These are phyloP conservation scores for Colletotrichum sp. DNA, from an alignment of 2,329 filamentous ascomycete species.

Conservation along the genomic window DNA sequence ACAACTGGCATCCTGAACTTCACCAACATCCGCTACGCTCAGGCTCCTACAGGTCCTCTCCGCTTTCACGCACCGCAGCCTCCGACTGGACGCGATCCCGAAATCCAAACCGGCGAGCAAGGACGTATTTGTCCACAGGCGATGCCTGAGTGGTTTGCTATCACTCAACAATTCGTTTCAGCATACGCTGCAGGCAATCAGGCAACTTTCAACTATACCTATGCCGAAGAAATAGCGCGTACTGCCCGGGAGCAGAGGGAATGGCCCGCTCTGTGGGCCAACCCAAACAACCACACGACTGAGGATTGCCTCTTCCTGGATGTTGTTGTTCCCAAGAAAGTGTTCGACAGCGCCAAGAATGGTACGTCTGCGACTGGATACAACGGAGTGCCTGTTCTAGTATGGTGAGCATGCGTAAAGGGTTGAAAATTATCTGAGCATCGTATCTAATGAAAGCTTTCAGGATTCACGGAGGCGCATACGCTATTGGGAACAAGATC, in stretches of 20 bases:
- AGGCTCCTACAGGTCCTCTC: conserved; percentile 67
- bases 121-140: background rate
- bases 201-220: background rate
- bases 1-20: conserved; percentile 23
- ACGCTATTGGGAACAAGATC: conserved; percentile 34
- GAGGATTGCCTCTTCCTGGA: conserved; percentile 49
- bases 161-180: background rate
- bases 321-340: conserved; percentile 40
- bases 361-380: background rate
- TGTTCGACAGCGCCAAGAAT: conserved; percentile 27
- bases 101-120: background rate
- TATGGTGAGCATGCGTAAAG: background rate
- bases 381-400: conserved; percentile 27
- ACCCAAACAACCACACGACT: background rate
- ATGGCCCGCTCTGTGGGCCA: background rate
- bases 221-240: background rate
- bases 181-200: background rate
- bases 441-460: conserved; percentile 2
- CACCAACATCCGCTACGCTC: conserved; percentile 67
- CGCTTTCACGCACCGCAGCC: conserved; percentile 69
- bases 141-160: background rate
- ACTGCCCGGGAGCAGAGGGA: background rate
- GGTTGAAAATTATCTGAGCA: background rate
- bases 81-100: background rate
- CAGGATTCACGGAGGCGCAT: conserved; percentile 42